Evolutionary conservation across 2,329 filamentous ascomycete species (phyloP).

Genomic region (Calycina herbarum): DNA sequence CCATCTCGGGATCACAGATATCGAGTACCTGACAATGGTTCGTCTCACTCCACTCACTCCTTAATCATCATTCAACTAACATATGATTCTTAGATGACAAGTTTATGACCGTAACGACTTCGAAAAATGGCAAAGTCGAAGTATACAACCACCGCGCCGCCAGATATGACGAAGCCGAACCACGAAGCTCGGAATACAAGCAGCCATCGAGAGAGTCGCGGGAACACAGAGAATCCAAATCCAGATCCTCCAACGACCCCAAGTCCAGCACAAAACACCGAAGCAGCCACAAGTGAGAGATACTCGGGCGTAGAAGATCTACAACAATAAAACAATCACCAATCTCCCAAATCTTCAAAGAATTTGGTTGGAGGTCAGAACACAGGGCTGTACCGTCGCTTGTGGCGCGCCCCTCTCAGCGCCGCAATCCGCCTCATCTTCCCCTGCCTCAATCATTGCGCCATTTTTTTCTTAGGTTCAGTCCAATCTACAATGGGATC

Average conservation of each 20-base stretch:
- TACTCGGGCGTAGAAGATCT: too few species aligned
- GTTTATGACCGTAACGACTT: conserved; percentile 14
- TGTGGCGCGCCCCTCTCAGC: too few species aligned
- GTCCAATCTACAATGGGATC: too few species aligned
- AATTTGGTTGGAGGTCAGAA: too few species aligned
- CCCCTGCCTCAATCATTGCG: too few species aligned
- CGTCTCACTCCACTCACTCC: conserved; percentile 10
- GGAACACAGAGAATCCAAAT: neutral
- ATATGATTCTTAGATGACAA: conserved; percentile 7
- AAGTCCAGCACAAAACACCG: too few species aligned
- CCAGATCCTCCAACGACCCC: neutral
- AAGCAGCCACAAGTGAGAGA: too few species aligned
- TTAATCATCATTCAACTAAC: conserved; percentile 6
- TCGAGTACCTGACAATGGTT: conserved; percentile 29
- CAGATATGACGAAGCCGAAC: conserved; percentile 19
- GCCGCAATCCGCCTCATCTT: too few species aligned
- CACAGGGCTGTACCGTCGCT: too few species aligned
- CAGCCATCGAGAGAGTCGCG: neutral
- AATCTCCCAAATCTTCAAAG: too few species aligned
- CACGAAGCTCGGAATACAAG: conserved; percentile 5
- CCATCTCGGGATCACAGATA: conserved; percentile 5
- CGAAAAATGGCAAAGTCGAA: conserved; percentile 13
- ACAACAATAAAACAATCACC: too few species aligned
- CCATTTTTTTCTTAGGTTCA: too few species aligned
- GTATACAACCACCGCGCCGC: conserved; percentile 14